A percentile compares a stretch with the other conserved stretches of the same genome.
Evolutionary conservation across 1,284 basidiomycete species (phyloP).

Genomic region (Marasmius fiardii): DNA sequence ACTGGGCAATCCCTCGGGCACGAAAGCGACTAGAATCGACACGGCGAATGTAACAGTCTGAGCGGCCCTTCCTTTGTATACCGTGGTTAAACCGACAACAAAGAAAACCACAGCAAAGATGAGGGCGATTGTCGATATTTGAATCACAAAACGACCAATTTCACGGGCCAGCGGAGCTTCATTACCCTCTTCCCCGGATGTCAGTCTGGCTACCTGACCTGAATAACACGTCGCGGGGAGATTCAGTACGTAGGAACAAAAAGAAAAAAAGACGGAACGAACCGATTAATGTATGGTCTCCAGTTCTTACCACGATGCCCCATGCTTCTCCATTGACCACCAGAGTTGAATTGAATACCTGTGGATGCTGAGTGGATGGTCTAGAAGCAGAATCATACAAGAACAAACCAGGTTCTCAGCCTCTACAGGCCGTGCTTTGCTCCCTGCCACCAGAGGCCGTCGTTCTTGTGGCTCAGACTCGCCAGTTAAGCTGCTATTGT

Average conservation of each 20-base stretch:
- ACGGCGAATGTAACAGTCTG: slow-evolving; percentile 67
- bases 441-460: slow-evolving; percentile 42
- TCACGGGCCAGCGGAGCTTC: slow-evolving; percentile 63
- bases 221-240: too few relatives aligned
- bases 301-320: slow-evolving; percentile 67
- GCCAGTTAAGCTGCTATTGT: slow-evolving; percentile 68
- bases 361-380: slow-evolving; percentile 1
- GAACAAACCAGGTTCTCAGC: slow-evolving; percentile 51
- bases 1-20: slow-evolving; percentile 66
- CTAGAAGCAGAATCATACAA: slow-evolving; percentile 22
- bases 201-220: slow-evolving; percentile 65
- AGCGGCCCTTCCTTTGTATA: slow-evolving; percentile 58
- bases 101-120: slow-evolving; percentile 64
- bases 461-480: slow-evolving; percentile 70
- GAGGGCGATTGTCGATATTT: slow-evolving; percentile 58
- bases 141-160: slow-evolving; percentile 59
- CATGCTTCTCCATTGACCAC: slow-evolving; percentile 68
- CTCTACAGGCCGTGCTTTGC: slow-evolving; percentile 48
- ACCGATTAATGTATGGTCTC: slow-evolving; percentile 66
- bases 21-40: slow-evolving; percentile 71
- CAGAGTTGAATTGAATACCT: slow-evolving; percentile 68
- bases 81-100: slow-evolving; percentile 60
- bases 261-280: slow-evolving; percentile 10
- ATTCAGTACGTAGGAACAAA: too few relatives aligned
- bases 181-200: slow-evolving; percentile 60